Base-by-base conservation (phyloP, 106 monocot genomes). In the Acorus gramineus region DNA sequence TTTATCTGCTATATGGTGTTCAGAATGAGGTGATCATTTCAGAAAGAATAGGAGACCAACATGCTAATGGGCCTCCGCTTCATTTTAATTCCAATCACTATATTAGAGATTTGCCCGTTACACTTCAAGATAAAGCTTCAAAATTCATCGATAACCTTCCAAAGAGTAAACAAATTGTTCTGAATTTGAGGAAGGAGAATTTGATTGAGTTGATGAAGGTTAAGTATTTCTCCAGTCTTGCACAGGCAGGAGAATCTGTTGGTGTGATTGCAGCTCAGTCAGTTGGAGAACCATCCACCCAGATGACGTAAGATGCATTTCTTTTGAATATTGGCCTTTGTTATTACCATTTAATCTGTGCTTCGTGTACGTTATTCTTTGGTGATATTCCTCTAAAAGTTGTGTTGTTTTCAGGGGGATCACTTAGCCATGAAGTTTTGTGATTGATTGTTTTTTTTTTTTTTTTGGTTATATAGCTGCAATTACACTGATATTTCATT, bases 181-280 rank as follows among this genome's bases (percentile, higher is more conserved):
- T 62, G 49, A 14, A 67, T 55, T 54, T 80, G 46, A 70, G 73
- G 49, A 81, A 83, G 59, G 11, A 47, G 51, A 74, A 88, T 42
- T 49, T 98, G 9, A 69, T 79, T 77, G 86, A 84, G 46, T 69
- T 98, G 59, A 61, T 92, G 77, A 78, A 79, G 53, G 60, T 84
- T 4, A 98, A 92, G 62, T 98, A 98, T 60, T 44, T 80, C 9
- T 69, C 82, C 45, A 92, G 92, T 76, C 91, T 98, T 77, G 91
- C 71, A 42, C 83, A 80, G 53, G 88, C 98, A 69, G 98, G 98
- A 71, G 98, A 98, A 65, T 62, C 92, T 63, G 98, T 98, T 66
- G 98, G 98, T 66, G 82, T 98, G 9, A 56, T 98, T 71, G 98
- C 98, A 51, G 87, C 85, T 49, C 98, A 98, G 57, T 98, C 98